Conservation (phyloP, 139 green algal genomes). For the Chlamydomonas sphaeroides region DNA sequence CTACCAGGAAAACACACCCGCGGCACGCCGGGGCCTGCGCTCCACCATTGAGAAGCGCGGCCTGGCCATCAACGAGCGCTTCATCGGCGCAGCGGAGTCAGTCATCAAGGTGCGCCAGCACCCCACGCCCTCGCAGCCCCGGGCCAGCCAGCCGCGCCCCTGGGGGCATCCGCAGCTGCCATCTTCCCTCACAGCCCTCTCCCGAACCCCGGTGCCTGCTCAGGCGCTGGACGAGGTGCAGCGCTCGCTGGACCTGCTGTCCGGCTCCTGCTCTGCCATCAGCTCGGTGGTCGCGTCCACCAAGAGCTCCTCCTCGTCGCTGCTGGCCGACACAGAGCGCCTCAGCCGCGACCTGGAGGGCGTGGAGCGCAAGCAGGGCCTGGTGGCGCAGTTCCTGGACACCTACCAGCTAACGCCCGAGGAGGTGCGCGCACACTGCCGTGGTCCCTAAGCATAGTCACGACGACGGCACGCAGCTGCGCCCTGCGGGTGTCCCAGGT, state of each 20-base stretch:
- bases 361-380: slow-evolving; percentile 62
- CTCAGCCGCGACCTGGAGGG: slow-evolving; percentile 66
- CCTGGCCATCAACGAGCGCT: slow-evolving; percentile 82
- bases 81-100: slow-evolving; percentile 73
- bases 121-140: too few species aligned
- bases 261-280: slow-evolving; percentile 71
- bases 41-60: slow-evolving; percentile 82
- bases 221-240: slow-evolving; percentile 88
- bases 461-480: too few species aligned
- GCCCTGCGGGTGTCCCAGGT: too few species aligned
- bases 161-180: too few species aligned
- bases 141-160: not conserved
- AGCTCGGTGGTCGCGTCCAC: slow-evolving; percentile 48
- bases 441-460: too few species aligned
- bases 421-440: too few species aligned
- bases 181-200: not conserved
- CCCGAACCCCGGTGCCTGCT: not conserved
- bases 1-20: slow-evolving; percentile 79
- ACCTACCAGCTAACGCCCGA: slow-evolving; percentile 91
- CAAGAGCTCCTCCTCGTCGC: slow-evolving; percentile 47
- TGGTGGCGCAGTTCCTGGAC: slow-evolving; percentile 88
- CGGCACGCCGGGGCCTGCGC: slow-evolving; percentile 54
- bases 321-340: slow-evolving; percentile 71
- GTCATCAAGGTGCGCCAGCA: slow-evolving; percentile 68
- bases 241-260: slow-evolving; percentile 75